Percentiles rank a stretch among this genome's conserved stretches.
phyloP scores from a whole-genome alignment of 2,329 filamentous ascomycete genomes.

The Trichoderma aggressivum region DNA sequence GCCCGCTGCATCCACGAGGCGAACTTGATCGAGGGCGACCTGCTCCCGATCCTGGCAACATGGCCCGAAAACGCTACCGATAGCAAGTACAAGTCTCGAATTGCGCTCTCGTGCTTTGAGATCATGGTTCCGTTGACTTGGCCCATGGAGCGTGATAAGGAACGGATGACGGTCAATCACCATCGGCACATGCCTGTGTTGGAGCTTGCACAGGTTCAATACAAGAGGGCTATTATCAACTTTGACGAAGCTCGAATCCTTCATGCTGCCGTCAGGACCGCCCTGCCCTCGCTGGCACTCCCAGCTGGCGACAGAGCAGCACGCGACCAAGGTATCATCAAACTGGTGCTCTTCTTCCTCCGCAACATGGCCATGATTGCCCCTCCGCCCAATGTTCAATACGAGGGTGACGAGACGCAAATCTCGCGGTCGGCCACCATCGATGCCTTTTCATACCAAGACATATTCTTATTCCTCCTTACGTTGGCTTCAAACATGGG shows the following conservation, averaged over 20 bases:
- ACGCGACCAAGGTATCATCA: slow-evolving; percentile 89
- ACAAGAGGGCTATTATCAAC: slow-evolving; percentile 86
- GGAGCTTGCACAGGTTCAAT: slow-evolving; percentile 79
- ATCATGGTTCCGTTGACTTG: slow-evolving; percentile 89
- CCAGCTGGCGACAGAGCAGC: slow-evolving; percentile 70
- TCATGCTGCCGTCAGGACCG: slow-evolving; percentile 74
- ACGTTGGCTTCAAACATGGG: slow-evolving; percentile 90
- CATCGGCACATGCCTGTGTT: slow-evolving; percentile 88
- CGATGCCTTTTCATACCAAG: slow-evolving; percentile 84
- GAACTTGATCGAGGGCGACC: slow-evolving; percentile 84
- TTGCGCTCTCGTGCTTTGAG: slow-evolving; percentile 84
- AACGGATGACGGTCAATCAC: slow-evolving; percentile 87
- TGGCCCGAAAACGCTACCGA: slow-evolving; percentile 73
- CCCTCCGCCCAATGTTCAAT: slow-evolving; percentile 66
- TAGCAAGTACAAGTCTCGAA: slow-evolving; percentile 71
- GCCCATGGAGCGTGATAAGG: slow-evolving; percentile 77
- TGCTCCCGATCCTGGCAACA: slow-evolving; percentile 81
- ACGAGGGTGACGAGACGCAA: slow-evolving; percentile 85
- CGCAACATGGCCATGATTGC: slow-evolving; percentile 85
- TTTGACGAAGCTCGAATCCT: slow-evolving; percentile 75
- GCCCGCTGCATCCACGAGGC: slow-evolving; percentile 88
- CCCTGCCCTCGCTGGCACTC: slow-evolving; percentile 80
- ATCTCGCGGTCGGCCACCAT: slow-evolving; percentile 85
- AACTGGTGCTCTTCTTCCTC: slow-evolving; percentile 82
- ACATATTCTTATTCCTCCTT: slow-evolving; percentile 80